Evolutionary conservation across 495 filamentous ascomycete species (phyloP).

Genomic region (Tuber calosporum): DNA sequence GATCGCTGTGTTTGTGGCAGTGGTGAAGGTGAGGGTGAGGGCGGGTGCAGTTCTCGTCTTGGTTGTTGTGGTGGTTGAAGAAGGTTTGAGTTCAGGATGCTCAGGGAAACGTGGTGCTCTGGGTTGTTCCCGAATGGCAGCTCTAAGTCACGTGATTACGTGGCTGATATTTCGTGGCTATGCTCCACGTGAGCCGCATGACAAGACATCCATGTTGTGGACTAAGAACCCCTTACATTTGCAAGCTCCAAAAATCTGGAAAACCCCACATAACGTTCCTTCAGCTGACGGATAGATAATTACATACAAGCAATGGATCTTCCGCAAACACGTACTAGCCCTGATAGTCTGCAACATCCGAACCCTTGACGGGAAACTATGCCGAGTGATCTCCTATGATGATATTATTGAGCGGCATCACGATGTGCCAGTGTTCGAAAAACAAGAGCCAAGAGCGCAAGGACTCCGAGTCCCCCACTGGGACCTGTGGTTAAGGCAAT

Average conservation of each 20-base stretch:
- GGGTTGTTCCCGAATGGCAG: background rate
- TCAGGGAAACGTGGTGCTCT: background rate
- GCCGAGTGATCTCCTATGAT: background rate
- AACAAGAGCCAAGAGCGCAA: background rate
- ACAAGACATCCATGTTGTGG: background rate
- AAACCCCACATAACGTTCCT: background rate
- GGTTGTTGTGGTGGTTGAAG: slow-evolving; percentile 43
- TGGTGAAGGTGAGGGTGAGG: background rate
- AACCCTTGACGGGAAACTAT: background rate
- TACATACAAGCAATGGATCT: background rate
- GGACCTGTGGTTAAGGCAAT: background rate
- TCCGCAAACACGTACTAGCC: background rate
- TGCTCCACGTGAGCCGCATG: background rate
- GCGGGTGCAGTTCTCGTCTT: background rate
- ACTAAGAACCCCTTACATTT: background rate
- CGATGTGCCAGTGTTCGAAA: background rate
- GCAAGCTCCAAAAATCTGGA: background rate
- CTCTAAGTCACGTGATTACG: background rate
- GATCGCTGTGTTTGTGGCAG: background rate
- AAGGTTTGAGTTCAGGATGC: slow-evolving; percentile 41
- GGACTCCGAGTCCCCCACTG: background rate
- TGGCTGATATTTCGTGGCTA: background rate
- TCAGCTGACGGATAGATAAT: background rate
- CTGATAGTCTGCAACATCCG: background rate
- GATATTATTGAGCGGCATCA: background rate